phyloP scores from a whole-genome alignment of 129 eudicot species.

The Flaveria bidentis region DNA sequence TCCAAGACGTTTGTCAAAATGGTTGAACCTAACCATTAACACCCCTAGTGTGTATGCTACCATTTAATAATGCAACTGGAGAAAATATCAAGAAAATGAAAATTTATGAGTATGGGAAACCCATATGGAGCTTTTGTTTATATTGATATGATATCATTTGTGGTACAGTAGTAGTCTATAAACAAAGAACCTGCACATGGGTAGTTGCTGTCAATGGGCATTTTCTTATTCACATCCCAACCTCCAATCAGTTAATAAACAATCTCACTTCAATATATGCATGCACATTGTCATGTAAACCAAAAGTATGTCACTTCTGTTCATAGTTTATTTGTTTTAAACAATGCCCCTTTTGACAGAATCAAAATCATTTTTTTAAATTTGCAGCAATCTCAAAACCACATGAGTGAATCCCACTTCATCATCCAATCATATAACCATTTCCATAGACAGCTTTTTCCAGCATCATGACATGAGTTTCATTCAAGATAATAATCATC shows the following conservation, averaged over 20 bases:
- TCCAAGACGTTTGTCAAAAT: too few relatives aligned
- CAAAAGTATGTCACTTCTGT: conserved; percentile 29
- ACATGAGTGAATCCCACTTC: conserved; percentile 55
- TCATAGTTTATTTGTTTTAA: conserved; percentile 18
- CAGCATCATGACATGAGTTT: conserved; percentile 13
- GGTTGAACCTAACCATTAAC: not conserved
- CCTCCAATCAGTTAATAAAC: conserved; percentile 37
- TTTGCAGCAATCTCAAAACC: conserved; percentile 39
- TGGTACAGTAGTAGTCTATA: conserved; percentile 37
- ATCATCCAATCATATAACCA: conserved; percentile 37
- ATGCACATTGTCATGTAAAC: conserved; percentile 36
- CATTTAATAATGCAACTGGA: conserved; percentile 4
- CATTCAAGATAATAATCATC: conserved; percentile 21
- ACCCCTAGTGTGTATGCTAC: conserved; percentile 3
- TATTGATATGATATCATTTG: conserved; percentile 19
- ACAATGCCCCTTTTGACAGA: not conserved
- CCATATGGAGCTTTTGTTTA: conserved; percentile 8
- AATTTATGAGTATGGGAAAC: conserved; percentile 25
- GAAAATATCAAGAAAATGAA: not conserved
- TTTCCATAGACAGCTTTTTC: conserved; percentile 37
- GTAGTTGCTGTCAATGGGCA: conserved; percentile 44
- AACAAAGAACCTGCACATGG: conserved; percentile 52
- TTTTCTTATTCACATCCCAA: conserved; percentile 32
- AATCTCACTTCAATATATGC: conserved; percentile 27
- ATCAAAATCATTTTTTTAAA: conserved; percentile 14